Evolutionary conservation across 1,284 basidiomycete species (phyloP).

Genomic region (Austroboletus olivaceoglutinosus): DNA sequence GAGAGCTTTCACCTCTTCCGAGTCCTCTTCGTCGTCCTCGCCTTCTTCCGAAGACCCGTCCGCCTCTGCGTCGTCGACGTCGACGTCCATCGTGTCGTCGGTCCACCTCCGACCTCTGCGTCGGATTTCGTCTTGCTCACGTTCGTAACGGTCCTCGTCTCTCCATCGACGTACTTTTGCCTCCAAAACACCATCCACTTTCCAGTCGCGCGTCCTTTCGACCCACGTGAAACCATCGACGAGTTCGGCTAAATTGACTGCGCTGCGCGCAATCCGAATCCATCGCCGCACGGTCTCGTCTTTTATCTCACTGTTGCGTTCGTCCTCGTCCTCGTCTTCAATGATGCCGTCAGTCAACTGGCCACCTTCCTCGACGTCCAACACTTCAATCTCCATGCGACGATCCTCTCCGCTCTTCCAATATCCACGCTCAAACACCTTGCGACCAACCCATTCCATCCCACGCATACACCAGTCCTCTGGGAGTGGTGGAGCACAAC

Average conservation of each 20-base stretch:
- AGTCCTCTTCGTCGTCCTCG: slow-evolving; percentile 64
- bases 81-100: slow-evolving; percentile 70
- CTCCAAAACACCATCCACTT: slow-evolving; percentile 65
- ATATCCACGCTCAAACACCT: slow-evolving; percentile 88
- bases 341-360: slow-evolving; percentile 74
- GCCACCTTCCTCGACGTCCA: slow-evolving; percentile 59
- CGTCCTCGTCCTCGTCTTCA: slow-evolving; percentile 67
- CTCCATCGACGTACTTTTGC: slow-evolving; percentile 71
- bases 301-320: slow-evolving; percentile 30
- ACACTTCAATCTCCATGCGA: slow-evolving; percentile 76
- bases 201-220: slow-evolving; percentile 59
- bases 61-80: slow-evolving; percentile 44
- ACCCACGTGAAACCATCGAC: slow-evolving; percentile 79
- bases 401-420: slow-evolving; percentile 75
- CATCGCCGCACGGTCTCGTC: slow-evolving; percentile 51
- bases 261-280: slow-evolving; percentile 73
- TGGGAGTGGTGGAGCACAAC: slow-evolving; percentile 70
- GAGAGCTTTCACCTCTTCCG: slow-evolving; percentile 71
- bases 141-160: slow-evolving; percentile 60
- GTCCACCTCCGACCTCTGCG: slow-evolving; percentile 58
- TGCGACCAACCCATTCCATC: slow-evolving; percentile 90
- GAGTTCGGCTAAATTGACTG: slow-evolving; percentile 63
- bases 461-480: slow-evolving; percentile 97
- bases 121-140: slow-evolving; percentile 67
- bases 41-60: slow-evolving; percentile 43